These are phyloP conservation scores for Suillus variegatus DNA, from an alignment of 768 basidiomycete species.

Conservation along the genomic window DNA sequence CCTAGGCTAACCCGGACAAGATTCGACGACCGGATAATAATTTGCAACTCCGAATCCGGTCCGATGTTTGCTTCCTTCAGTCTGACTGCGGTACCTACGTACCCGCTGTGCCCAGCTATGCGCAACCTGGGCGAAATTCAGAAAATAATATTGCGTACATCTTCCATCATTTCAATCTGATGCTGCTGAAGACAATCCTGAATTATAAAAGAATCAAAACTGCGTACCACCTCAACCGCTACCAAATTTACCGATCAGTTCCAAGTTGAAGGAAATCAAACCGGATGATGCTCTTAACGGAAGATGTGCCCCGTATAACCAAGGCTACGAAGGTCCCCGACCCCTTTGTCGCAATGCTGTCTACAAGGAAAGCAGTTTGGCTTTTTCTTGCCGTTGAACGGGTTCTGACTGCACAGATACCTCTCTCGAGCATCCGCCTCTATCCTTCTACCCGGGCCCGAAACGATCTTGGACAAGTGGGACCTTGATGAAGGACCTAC, in stretches of 20 bases:
- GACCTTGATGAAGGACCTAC: conserved; percentile 21
- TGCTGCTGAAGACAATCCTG: background rate
- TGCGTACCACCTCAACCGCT: background rate
- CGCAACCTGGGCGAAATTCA: too few relatives aligned
- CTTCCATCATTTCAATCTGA: too few relatives aligned
- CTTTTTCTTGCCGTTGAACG: background rate
- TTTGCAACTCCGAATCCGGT: too few relatives aligned
- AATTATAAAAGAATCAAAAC: background rate
- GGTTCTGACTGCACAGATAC: background rate
- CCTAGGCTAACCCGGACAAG: too few relatives aligned
- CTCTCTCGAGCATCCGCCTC: background rate
- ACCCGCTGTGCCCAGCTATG: too few relatives aligned
- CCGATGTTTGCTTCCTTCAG: too few relatives aligned
- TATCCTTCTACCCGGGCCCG: too few relatives aligned
- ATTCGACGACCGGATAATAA: too few relatives aligned
- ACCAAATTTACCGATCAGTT: background rate
- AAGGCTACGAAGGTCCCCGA: background rate
- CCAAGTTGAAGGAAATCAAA: too few relatives aligned
- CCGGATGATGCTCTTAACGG: too few relatives aligned
- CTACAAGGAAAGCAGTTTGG: background rate
- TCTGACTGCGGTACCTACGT: too few relatives aligned
- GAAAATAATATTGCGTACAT: too few relatives aligned
- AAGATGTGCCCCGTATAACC: background rate
- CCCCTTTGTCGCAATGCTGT: background rate
- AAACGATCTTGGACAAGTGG: conserved; percentile 15